These are phyloP conservation scores for Sporothrix inflata DNA, from an alignment of 2,329 filamentous ascomycete species.

Conservation along the genomic window DNA sequence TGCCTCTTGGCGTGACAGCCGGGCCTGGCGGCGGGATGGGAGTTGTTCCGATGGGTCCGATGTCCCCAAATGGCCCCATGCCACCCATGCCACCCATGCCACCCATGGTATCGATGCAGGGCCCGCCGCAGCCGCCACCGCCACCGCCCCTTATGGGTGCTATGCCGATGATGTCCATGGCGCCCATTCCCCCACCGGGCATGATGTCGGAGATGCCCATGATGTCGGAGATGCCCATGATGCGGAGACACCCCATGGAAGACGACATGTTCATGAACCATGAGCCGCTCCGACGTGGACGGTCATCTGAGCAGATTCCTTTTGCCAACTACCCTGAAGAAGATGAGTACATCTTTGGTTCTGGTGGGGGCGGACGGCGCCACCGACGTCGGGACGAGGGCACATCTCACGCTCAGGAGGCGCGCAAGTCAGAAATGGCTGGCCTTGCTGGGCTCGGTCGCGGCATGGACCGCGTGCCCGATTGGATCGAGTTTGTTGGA, in stretches of 20 bases:
- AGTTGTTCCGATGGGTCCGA: constrained; percentile 22
- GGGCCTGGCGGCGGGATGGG: constrained; percentile 4
- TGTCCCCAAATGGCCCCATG: constrained; percentile 34
- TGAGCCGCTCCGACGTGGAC: not conserved
- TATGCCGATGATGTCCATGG: constrained; percentile 40
- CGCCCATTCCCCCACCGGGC: constrained; percentile 36
- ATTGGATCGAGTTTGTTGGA: constrained; percentile 55
- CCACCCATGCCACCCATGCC: constrained; percentile 35
- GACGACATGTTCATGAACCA: constrained; percentile 45
- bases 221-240: constrained; percentile 43
- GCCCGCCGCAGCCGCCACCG: constrained; percentile 23
- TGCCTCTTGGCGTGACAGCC: not conserved
- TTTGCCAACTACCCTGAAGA: constrained; percentile 24
- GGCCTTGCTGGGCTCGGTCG: constrained; percentile 51
- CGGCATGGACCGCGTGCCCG: constrained; percentile 52
- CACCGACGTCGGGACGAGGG: constrained; percentile 23
- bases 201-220: constrained; percentile 38
- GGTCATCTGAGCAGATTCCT: constrained; percentile 17
- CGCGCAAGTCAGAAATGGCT: constrained; percentile 49
- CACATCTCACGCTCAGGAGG: constrained; percentile 33
- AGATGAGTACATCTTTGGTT: constrained; percentile 17
- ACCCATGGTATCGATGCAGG: constrained; percentile 37
- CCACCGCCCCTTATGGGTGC: constrained; percentile 30
- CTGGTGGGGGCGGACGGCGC: constrained; percentile 7
- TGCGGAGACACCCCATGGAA: constrained; percentile 49